Conservation (phyloP, 306 rosid species). For the Pyrus betulifolia region DNA sequence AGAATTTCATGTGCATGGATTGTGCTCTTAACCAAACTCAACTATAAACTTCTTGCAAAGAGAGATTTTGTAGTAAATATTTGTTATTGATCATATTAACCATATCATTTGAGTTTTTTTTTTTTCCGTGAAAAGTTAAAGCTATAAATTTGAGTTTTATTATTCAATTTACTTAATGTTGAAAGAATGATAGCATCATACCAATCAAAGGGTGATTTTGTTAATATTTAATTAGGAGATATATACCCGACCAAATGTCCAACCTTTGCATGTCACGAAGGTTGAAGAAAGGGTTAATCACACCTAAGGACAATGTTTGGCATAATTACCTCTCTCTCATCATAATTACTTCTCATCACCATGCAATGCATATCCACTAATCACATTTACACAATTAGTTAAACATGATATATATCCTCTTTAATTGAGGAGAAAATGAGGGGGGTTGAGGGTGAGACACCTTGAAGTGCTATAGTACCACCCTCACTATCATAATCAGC, state of each 20-base stretch:
- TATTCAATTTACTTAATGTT: too few relatives aligned
- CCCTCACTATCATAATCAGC: conserved; percentile 26
- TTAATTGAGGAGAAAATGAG: neutral
- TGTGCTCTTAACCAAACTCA: neutral
- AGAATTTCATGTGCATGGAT: too few relatives aligned
- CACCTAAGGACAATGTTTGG: conserved; percentile 4
- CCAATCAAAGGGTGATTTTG: neutral
- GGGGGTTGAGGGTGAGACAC: neutral
- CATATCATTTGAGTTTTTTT: too few relatives aligned
- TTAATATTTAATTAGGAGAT: too few relatives aligned
- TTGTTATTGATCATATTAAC: too few relatives aligned
- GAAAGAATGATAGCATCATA: too few relatives aligned
- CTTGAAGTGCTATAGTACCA: conserved; percentile 15
- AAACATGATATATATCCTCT: neutral
- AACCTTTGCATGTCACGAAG: neutral
- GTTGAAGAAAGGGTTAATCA: neutral
- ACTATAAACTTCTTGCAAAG: too few relatives aligned
- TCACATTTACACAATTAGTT: neutral
- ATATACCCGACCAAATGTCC: neutral
- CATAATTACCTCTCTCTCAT: neutral
- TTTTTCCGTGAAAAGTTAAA: too few relatives aligned
- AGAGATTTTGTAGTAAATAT: too few relatives aligned
- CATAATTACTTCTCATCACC: neutral
- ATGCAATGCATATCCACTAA: neutral
- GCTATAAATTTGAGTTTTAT: too few relatives aligned